phyloP scores from a whole-genome alignment of 2,329 filamentous ascomycete genomes.

The Nannizzia gypsea region DNA sequence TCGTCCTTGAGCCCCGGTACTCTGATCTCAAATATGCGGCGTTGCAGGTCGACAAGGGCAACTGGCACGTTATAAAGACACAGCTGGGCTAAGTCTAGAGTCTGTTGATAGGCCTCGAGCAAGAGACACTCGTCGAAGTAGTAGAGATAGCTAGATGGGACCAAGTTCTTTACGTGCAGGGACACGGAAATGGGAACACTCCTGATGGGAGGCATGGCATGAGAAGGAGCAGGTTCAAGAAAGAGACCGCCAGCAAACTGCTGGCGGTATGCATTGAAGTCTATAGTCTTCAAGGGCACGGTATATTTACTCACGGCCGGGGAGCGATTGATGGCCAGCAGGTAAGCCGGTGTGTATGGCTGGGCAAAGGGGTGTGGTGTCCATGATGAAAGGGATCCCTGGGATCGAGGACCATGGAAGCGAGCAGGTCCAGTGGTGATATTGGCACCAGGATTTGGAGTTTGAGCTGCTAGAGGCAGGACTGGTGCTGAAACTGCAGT shows the following conservation, averaged over 20 bases:
- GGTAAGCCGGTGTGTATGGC: slow-evolving; percentile 18
- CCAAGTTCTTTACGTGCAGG: slow-evolving; percentile 9
- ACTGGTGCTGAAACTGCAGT: background rate
- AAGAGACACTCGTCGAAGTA: slow-evolving; percentile 20
- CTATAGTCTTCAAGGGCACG: slow-evolving; percentile 13
- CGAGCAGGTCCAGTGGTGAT: background rate
- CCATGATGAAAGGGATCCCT: slow-evolving; percentile 5
- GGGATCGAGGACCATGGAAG: background rate
- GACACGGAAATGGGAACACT: slow-evolving; percentile 9
- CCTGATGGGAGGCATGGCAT: slow-evolving; percentile 12
- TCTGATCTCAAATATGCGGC: slow-evolving; percentile 16
- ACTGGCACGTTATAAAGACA: slow-evolving; percentile 16
- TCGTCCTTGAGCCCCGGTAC: slow-evolving; percentile 20
- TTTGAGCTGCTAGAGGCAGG: no score
- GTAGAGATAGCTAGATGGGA: slow-evolving; percentile 12
- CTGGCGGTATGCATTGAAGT: slow-evolving; percentile 16
- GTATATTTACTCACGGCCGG: slow-evolving; percentile 14
- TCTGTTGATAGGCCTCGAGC: slow-evolving; percentile 16
- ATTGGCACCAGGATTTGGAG: background rate
- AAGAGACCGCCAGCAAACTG: slow-evolving; percentile 16
- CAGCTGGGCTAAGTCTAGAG: slow-evolving; percentile 12
- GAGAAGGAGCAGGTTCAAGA: slow-evolving; percentile 11
- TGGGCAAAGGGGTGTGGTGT: slow-evolving; percentile 18
- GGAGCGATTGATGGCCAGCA: slow-evolving; percentile 20
- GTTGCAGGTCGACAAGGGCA: slow-evolving; percentile 5